Base-by-base conservation (phyloP, 2,329 filamentous ascomycete species). In the Penicillium hordei region DNA sequence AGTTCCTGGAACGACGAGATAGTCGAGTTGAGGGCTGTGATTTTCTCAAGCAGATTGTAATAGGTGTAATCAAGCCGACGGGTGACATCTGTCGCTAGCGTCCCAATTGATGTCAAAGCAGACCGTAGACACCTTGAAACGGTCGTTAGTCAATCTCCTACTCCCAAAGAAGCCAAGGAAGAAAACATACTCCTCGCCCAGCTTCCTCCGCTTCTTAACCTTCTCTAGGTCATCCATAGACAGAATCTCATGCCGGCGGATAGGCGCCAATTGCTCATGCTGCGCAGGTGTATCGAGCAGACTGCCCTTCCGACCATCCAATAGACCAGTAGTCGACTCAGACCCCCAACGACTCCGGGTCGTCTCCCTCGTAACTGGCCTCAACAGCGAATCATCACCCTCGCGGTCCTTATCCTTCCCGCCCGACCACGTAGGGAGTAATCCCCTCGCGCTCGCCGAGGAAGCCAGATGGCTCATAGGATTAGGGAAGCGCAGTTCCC, bases 171-270 rank as follows among this genome's bases (percentile, higher is more conserved):
- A 40, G n/a, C 21, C 10, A 43, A 38, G 27, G 46, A 42, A 21
- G 42, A 23, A 44, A 3, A 86, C 88, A 72, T 86, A 93, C 70
- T 86, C 85, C 66, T 92, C 90, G 57, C 87, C 85, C 70, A 88
- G 85, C 73, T 90, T 91, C 88, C 93, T 94, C 50, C 80, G 79
- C 69, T 90, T 85, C 52, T 61, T 72, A 34, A 72, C 65, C 51
- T 65, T 65, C 42, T 72, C 71, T 48, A 79, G 60, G 54, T 78
- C 74, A 25, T 67, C 69, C 67, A 66, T 65, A 5, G 69, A 74
- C 27, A 66, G 63, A 36, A 72, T 66, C 40, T 73, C 72, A 40
- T 65, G 68, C 48, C 63, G 62, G 45, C 61, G 65, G 31, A 73
- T 66, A 48, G 64, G 62, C n/a, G 65, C 67, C 15, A 71, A 39